Base-by-base conservation (phyloP, 2,329 filamentous ascomycete species). In the Cryphonectria carpinicola region DNA sequence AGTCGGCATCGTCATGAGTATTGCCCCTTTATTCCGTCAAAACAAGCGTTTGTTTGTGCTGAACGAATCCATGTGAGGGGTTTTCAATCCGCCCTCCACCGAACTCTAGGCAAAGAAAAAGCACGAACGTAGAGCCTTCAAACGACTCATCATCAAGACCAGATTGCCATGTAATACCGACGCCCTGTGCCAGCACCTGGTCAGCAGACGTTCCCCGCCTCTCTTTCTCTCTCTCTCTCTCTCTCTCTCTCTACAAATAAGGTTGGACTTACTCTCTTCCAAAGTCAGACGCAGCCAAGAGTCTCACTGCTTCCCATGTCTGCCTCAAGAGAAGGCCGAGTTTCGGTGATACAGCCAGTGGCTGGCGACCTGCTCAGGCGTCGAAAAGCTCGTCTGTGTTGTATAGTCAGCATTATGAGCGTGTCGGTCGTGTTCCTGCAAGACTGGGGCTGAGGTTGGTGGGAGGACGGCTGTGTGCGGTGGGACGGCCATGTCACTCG, bases 271-370 rank as follows among this genome's bases (percentile, higher is more conserved):
- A 65, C 63, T 22, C 37, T 39, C 4, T 32, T 39, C 37, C 17
- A 10, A 25, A 19, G 1, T 10, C 8, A 22, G 63, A 65, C 17
- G 32, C 49, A 28, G 25, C 19, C 58, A 13, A 54, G 63, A 28
- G 68, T 64, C n/a, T 17, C 17, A 61, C 37, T 60, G 49, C 49
- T 56, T 39, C 35, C 35, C 19, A 46, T 35, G n/a, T 64, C 66
- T 28, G 39, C 22, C 66, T 67, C 32, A 71, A 28, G 66, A 70
- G 60, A 73, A 67, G 41, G 68, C 49, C 22, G 67, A 37, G 22
- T 71, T 61, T n/a, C 54, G 62, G 28, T 69, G 66, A 39, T 69
- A 67, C 43, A 73, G 64, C 70, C 71, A 73, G 56, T 69, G 66
- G 61, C 64, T 52, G 32, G 46, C 43, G 58, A 37, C 46, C 46